Base-by-base conservation (phyloP, 2,329 filamentous ascomycete genomes). In the Cercospora sesami region DNA sequence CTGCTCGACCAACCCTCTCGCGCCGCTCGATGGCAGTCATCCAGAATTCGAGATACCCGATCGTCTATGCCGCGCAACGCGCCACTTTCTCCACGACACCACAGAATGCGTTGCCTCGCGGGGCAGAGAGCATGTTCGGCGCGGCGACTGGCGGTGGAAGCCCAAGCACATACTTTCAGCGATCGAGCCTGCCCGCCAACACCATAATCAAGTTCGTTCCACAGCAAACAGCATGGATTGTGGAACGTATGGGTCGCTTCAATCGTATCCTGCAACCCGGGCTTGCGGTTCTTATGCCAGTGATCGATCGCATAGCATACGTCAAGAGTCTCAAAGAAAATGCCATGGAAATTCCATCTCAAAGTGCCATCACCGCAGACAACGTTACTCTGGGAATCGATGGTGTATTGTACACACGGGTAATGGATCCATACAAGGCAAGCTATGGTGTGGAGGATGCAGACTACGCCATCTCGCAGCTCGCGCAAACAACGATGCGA, bases 161-260 rank as follows among this genome's bases (percentile, higher is more conserved):
- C 16, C 77, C 78, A 5, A 75, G 66, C 68, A 75, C 73, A 30
- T 81, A 80, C 74, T 81, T 81, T 69, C 78, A 80, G 68, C 81
- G 84, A 57, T 82, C 83, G 55, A 81, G 84, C 23, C 85, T 97
- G 63, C 95, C 95, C 30, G 92, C 94, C 74, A 99, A 99, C 82
- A 99, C 95, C 4, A 85, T 99, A 71, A 85, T 99, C 75, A 92
- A 94, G 69, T 99, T 73, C 81, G 95, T 99, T 51, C 95, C 95
- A n/a, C 95, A 99, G 82, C 95, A 99, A 84, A 98, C 94, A 75
- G 95, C 95, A 80, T 99, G 95, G 95, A 94, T 99, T 68, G 95
- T 99, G 66, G 95, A 99, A 87, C 94, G 95, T 78, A 99, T 99
- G 95, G 95, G 95, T 76, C 95, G 94, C 81, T 99, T 97, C 84